Evolutionary conservation across 495 filamentous ascomycete genomes (phyloP).

Genomic region (Clavariopsis aquatica): DNA sequence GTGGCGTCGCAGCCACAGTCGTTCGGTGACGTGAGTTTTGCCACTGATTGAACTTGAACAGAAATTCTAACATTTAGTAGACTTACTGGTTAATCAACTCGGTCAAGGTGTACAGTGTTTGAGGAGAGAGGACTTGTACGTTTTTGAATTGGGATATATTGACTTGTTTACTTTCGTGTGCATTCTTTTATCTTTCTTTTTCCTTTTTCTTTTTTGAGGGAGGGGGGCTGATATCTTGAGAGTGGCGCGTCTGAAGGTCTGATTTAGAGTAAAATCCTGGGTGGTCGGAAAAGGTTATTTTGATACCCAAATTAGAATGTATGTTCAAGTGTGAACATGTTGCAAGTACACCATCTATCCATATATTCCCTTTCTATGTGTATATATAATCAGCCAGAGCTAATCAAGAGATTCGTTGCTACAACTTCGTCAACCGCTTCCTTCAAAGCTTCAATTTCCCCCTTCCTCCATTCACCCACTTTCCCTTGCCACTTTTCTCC

Average conservation of each 20-base stretch:
- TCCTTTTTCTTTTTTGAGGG: too few species aligned
- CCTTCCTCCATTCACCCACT: constrained; percentile 27
- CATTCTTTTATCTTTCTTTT: background rate
- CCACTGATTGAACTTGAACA: background rate
- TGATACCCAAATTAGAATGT: constrained; percentile 13
- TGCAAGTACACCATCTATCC: too few species aligned
- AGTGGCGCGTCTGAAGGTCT: background rate
- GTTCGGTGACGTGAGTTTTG: constrained; percentile 35
- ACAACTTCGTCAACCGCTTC: constrained; percentile 4
- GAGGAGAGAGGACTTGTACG: background rate
- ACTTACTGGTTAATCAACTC: constrained; percentile 46
- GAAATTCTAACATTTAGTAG: background rate
- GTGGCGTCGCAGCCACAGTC: constrained; percentile 40
- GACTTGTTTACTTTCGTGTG: constrained; percentile 4
- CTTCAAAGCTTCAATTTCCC: constrained; percentile 22
- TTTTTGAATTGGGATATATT: too few species aligned
- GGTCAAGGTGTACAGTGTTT: constrained; percentile 42
- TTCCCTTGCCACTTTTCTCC: constrained; percentile 33
- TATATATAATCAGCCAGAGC: too few species aligned
- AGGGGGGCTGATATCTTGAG: too few species aligned
- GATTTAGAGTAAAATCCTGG: background rate
- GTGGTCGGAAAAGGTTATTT: background rate
- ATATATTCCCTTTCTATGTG: too few species aligned
- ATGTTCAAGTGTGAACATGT: background rate
- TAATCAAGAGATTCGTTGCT: too few species aligned